Evolutionary conservation across 805 yeast genomes (phyloP).

Genomic region (Wickerhamomyces hampshirensis): DNA sequence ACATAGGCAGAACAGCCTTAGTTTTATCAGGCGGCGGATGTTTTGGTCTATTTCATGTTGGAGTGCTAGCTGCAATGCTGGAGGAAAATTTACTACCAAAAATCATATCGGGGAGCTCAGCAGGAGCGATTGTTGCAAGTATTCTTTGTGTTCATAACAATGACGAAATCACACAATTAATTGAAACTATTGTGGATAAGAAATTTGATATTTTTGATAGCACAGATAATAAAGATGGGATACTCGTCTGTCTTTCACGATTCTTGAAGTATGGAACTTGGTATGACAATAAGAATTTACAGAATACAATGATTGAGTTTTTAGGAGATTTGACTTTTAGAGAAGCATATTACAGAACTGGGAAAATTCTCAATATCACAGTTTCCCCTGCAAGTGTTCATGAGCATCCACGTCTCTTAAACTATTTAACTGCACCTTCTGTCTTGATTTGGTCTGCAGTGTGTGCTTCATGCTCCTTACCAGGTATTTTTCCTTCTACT

Average conservation of each 20-base stretch:
- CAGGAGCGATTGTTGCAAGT: conserved; percentile 93
- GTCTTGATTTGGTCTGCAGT: conserved; percentile 85
- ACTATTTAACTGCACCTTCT: conserved; percentile 76
- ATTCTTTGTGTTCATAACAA: conserved; percentile 76
- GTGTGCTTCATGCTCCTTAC: conserved; percentile 91
- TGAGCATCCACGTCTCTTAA: conserved; percentile 83
- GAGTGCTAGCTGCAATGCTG: conserved; percentile 76
- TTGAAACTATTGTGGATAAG: conserved; percentile 41
- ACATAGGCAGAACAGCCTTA: conserved; percentile 90
- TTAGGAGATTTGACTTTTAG: conserved; percentile 89
- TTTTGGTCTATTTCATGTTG: conserved; percentile 88
- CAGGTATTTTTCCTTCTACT: conserved; percentile 85
- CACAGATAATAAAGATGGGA: conserved; percentile 32
- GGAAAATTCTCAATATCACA: conserved; percentile 87
- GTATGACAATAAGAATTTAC: conserved; percentile 72
- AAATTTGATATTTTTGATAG: conserved; percentile 49
- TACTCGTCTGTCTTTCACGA: conserved; percentile 47
- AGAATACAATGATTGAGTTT: conserved; percentile 67
- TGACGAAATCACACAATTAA: conserved; percentile 57
- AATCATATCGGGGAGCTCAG: conserved; percentile 89
- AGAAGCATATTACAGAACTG: conserved; percentile 92
- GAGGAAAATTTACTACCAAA: conserved; percentile 77
- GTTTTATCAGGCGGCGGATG: conserved; percentile 97
- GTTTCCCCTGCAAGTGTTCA: conserved; percentile 89
- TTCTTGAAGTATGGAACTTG: conserved; percentile 84